Conservation (phyloP, 768 basidiomycete species). For the Rickenella mellea region DNA sequence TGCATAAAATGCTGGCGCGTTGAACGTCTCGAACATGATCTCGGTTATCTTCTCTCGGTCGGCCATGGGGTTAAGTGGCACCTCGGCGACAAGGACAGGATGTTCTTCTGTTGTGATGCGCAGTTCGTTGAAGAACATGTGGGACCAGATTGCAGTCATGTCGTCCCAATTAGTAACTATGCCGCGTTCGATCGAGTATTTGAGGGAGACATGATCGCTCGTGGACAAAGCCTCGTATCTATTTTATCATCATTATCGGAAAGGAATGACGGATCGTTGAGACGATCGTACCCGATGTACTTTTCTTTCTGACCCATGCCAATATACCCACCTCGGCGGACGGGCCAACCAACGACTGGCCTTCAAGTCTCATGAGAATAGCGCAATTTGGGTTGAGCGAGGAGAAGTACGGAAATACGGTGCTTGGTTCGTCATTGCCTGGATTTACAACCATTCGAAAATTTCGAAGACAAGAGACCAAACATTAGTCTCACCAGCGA, state of each 20-base stretch:
- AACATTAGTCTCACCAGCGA: conserved; percentile 4
- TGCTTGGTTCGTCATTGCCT: conserved; percentile 9
- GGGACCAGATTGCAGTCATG: conserved; percentile 99
- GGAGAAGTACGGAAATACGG: conserved; percentile 9
- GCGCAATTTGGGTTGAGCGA: background rate
- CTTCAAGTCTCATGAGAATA: conserved; percentile 34
- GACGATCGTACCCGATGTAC: conserved; percentile 70
- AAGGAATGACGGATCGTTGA: conserved; percentile 6
- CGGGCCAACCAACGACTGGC: conserved; percentile 90
- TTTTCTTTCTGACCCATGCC: conserved; percentile 97
- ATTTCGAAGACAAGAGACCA: background rate
- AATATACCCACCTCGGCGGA: conserved; percentile 93
- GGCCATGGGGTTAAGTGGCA: conserved; percentile 65
- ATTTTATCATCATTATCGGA: conserved; percentile 7
- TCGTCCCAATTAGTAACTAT: conserved; percentile 98
- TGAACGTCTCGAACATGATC: conserved; percentile 76
- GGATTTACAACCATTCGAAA: no score
- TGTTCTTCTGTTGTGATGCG: conserved; percentile 74
- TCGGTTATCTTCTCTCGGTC: conserved; percentile 72
- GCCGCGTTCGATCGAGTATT: conserved; percentile 92
- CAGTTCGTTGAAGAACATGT: conserved; percentile 85
- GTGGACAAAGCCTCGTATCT: conserved; percentile 91
- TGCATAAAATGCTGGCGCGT: conserved; percentile 67
- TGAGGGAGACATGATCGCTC: conserved; percentile 87
- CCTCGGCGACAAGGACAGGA: conserved; percentile 63